These are phyloP conservation scores for Arabis hirsuta DNA, from an alignment of 345 rosid species.

Conservation along the genomic window DNA sequence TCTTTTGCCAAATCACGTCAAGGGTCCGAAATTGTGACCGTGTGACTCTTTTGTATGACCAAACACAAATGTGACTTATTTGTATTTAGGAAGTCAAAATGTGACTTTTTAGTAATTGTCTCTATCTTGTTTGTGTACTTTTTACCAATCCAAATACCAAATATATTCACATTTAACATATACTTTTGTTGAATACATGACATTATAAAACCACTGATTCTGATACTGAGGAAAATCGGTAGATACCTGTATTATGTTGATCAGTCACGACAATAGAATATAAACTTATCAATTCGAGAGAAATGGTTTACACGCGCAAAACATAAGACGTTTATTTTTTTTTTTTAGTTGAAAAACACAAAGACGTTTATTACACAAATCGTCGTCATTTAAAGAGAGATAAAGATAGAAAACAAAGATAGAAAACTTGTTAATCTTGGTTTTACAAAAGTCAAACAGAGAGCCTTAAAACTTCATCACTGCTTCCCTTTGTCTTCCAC, in stretches of 20 bases:
- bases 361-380: conserved; percentile 30
- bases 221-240: neutral
- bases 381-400: neutral
- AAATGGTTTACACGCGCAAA: neutral
- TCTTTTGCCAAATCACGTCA: too few species aligned
- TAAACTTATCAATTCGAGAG: too few species aligned
- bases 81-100: too few species aligned
- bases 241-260: too few species aligned
- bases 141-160: conserved; percentile 19
- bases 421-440: neutral
- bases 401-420: too few species aligned
- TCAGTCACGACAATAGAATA: too few species aligned
- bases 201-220: neutral
- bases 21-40: too few species aligned
- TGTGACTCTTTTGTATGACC: too few species aligned
- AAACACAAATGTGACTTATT: too few species aligned
- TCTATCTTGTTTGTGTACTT: conserved; percentile 29
- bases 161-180: neutral
- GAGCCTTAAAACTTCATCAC: neutral
- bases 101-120: too few species aligned
- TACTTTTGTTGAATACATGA: neutral
- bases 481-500: conserved; percentile 32
- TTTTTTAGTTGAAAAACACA: too few species aligned
- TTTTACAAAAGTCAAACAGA: neutral
- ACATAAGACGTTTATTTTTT: neutral